A percentile compares a stretch with the other conserved stretches of the same genome.
Evolutionary conservation across 495 filamentous ascomycete genomes (phyloP).

Genomic region (Aspergillus sparsus): DNA sequence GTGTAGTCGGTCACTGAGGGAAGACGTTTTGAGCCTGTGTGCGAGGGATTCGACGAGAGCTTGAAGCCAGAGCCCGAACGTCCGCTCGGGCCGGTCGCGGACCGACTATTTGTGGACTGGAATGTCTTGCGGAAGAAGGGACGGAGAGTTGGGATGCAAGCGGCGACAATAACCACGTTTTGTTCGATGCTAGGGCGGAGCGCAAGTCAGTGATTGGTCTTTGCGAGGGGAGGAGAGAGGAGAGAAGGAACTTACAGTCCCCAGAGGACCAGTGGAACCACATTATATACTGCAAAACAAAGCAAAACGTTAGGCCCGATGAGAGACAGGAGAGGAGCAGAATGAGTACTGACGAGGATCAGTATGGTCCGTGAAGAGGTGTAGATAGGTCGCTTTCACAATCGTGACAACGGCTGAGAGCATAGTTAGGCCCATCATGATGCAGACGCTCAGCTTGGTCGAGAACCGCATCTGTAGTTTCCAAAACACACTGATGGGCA

Average conservation of each 20-base stretch:
- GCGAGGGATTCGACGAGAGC: conserved; percentile 8
- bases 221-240: too few species aligned
- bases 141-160: conserved; percentile 38
- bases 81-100: background rate
- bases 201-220: conserved; percentile 5
- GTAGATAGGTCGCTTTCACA: too few species aligned
- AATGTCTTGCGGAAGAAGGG: conserved; percentile 31
- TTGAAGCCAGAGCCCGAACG: conserved; percentile 7
- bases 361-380: too few species aligned
- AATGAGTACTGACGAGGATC: too few species aligned
- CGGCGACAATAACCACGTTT: conserved; percentile 39
- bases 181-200: conserved; percentile 15
- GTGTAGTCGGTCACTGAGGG: conserved; percentile 16
- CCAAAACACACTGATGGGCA: conserved; percentile 30
- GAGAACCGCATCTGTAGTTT: conserved; percentile 29
- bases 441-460: conserved; percentile 25
- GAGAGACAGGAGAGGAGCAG: too few species aligned
- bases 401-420: conserved; percentile 24
- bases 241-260: too few species aligned
- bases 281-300: too few species aligned
- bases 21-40: background rate
- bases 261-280: too few species aligned
- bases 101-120: conserved; percentile 8
- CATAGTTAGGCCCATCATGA: conserved; percentile 32
- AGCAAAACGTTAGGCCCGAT: too few species aligned